phyloP scores from a whole-genome alignment of 768 basidiomycete genomes.

The Lentinula guzmanii region DNA sequence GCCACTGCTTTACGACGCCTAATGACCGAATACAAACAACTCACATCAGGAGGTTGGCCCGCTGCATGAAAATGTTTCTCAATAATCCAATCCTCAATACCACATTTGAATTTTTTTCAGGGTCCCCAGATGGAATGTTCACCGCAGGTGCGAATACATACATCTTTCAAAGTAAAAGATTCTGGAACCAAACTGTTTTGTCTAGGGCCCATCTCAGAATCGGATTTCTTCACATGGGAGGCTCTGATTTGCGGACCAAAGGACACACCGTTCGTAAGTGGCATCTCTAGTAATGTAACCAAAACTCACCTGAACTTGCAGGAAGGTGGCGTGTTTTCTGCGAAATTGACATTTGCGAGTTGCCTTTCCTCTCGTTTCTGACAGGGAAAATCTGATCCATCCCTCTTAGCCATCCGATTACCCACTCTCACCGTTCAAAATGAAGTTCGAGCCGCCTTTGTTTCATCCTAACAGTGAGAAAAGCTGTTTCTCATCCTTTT shows the following conservation, averaged over 20 bases:
- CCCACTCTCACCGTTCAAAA: constrained; percentile 97
- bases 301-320: constrained; percentile 18
- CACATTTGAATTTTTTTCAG: constrained; percentile 25
- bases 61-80: background rate
- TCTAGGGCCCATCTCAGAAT: constrained; percentile 81
- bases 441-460: constrained; percentile 96
- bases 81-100: constrained; percentile 2
- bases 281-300: background rate
- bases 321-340: constrained; percentile 95
- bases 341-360: constrained; percentile 88
- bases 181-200: background rate
- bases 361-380: background rate
- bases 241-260: constrained; percentile 91
- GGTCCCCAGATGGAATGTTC: constrained; percentile 93
- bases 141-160: constrained; percentile 59
- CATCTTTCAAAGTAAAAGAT: background rate
- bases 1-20: constrained; percentile 77
- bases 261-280: constrained; percentile 82
- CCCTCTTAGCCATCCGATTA: constrained; percentile 76
- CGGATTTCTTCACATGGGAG: constrained; percentile 96
- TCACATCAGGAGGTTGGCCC: constrained; percentile 65
- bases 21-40: constrained; percentile 91
- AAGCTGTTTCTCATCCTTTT: constrained; percentile 8
- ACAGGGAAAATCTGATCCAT: background rate
- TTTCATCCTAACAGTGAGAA: constrained; percentile 94